Evolutionary conservation across 2,329 filamentous ascomycete species (phyloP).

Genomic region (Ceratocystis eucalypticola): DNA sequence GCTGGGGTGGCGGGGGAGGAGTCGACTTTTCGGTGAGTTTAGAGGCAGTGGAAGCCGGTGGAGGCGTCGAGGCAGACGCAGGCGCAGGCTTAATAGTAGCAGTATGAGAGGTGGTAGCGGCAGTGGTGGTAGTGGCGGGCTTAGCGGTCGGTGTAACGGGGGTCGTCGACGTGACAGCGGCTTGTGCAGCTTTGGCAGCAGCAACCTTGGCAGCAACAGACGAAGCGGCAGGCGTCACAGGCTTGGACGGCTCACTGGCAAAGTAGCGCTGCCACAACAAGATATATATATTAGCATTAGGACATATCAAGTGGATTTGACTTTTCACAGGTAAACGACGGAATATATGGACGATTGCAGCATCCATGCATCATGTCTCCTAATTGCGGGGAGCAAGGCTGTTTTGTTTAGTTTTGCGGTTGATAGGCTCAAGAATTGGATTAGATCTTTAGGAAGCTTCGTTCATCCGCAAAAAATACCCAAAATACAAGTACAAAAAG

Average conservation of each 20-base stretch:
- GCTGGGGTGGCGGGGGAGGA: conserved; percentile 26
- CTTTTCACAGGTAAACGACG: neutral
- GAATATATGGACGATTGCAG: neutral
- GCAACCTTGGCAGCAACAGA: conserved; percentile 27
- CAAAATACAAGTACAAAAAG: neutral
- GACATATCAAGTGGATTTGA: neutral
- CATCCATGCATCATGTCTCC: neutral
- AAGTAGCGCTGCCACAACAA: conserved; percentile 38
- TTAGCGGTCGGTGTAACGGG: conserved; percentile 22
- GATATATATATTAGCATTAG: conserved; percentile 3
- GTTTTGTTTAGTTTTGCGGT: neutral
- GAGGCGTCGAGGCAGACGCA: conserved; percentile 19
- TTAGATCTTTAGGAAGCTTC: neutral
- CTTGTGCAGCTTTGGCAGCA: conserved; percentile 24
- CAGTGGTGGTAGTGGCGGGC: neutral
- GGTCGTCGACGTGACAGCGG: conserved; percentile 23
- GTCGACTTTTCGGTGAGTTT: neutral
- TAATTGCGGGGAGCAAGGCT: neutral
- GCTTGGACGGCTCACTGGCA: conserved; percentile 33
- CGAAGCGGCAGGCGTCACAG: conserved; percentile 35
- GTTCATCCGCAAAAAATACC: neutral
- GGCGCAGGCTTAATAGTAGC: conserved; percentile 11
- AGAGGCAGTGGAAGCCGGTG: conserved; percentile 26
- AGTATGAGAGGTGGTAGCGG: neutral
- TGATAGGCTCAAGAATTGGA: neutral